Base-by-base conservation (phyloP, 140 eudicot species). In the Flaveria floridana region DNA sequence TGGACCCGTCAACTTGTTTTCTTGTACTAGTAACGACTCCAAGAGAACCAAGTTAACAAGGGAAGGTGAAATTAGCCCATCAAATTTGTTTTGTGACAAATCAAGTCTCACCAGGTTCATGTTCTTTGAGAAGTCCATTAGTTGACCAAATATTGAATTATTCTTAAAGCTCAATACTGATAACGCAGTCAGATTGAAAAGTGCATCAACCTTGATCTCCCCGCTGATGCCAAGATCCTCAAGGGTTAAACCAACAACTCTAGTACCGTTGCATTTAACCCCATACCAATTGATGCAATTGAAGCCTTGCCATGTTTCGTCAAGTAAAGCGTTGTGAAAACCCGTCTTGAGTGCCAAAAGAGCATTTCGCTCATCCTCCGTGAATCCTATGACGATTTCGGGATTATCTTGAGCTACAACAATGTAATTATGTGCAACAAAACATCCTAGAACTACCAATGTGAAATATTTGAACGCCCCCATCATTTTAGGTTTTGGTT, bases 231-330 rank as follows among this genome's bases (percentile, higher is more conserved):
- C 77, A 47, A 89, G 65, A 78, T 76, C 77, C 21, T 87, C 92
- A 34, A 89, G 78, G 9, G 72, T 56, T 6, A 89, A 8, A 1
- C 84, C 88, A 28, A 81, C 56, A 47, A 89, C 96, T 66, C 86
- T 64, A 42, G 77, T 77, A 16, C 74, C 75, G 21, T 50, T 70
- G 34, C 92, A 89, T 7, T 30, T 70, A 11, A 89, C 70, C 2
- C 96, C 96, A 8, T 64, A 56, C 92, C 92, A 89, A 0, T 73
- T 26, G 59, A 74, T 67, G 66, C 91, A 89, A 73, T 77, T 68
- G 39, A 78, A n/a, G 72, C 86, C 70, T 4, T 72, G 73, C 96
- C 96, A 89, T 4, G 37, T 73, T 3, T 67, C 16, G 20, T 81
- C 68, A 23, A 89, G 87, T 41, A 86, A 75, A 6, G 84, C 11